Evolutionary conservation across 176 grass and related monocot species (phyloP).

Genomic region (Paspalum notatum): DNA sequence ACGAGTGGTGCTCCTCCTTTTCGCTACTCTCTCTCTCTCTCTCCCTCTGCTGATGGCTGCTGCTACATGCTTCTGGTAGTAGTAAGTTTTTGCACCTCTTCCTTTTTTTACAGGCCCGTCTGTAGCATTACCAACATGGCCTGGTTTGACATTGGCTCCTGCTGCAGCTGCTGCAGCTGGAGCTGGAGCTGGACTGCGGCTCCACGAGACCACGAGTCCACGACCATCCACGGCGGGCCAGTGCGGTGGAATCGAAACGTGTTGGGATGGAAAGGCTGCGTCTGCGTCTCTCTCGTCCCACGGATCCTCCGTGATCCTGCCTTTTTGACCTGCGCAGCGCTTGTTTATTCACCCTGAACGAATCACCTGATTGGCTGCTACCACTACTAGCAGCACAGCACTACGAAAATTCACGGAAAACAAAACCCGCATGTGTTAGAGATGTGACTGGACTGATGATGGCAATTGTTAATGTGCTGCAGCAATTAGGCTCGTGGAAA

Average conservation of each 20-base stretch:
- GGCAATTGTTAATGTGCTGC: not conserved
- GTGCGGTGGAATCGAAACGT: conserved; percentile 45
- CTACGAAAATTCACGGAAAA: not conserved
- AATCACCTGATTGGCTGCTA: not conserved
- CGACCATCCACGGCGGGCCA: not conserved
- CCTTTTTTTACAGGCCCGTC: conserved; percentile 14
- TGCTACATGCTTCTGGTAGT: conserved; percentile 37
- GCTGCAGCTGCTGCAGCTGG: too few species aligned
- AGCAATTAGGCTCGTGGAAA: not conserved
- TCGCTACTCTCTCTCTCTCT: not conserved
- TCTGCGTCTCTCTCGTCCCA: conserved; percentile 22
- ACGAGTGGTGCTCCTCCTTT: conserved; percentile 42
- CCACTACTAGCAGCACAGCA: too few species aligned
- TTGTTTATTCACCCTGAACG: conserved; percentile 38
- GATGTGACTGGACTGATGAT: not conserved
- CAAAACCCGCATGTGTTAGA: conserved; percentile 22
- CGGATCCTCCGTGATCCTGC: conserved; percentile 43
- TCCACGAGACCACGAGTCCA: not conserved
- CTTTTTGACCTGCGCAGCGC: conserved; percentile 46
- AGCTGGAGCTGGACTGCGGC: too few species aligned
- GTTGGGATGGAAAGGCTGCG: conserved; percentile 20
- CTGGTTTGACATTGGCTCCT: conserved; percentile 32
- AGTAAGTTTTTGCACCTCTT: conserved; percentile 36
- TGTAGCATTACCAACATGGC: conserved; percentile 1
- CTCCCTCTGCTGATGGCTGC: not conserved